Base-by-base conservation (phyloP, 371 early-diverging fungal genomes). In the Mucor circinelloides region DNA sequence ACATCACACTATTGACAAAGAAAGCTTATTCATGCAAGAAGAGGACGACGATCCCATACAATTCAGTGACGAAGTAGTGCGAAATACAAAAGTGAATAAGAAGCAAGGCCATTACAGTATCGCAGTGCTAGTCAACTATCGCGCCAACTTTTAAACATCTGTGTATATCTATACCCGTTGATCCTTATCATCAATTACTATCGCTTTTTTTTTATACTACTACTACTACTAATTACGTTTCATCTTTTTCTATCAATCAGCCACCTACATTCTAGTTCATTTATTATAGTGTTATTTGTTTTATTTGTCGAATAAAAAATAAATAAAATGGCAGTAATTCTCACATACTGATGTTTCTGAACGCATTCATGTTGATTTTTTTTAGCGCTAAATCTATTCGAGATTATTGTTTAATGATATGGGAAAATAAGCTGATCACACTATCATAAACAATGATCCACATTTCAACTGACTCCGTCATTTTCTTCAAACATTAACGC, bases 41-140 rank as follows among this genome's bases (percentile, higher is more conserved):
- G 44, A 58, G 17, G 34, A 64, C 38, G 59, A 58, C 9, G 67
- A 66, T 30, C 23, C 46, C 15, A 42, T 55, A 17, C 40, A 61
- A 55, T 69, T 73, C 38, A 69, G 69, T 38, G 63, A 73, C 55
- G 66, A 73, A 69, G 73, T 73, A 4, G 63, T 69, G 19, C 66
- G 69, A 46, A 73, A 73, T 46, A 73, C 73, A 19, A 68, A 52
- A 63, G 63, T 69, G 21, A 73, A 73, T 32, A 68, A 69, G 46
- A 73, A 65, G 27, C 73, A 73, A 66, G 69, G 73, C 19, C 62
- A 73, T 36, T 66, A 73, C 21, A 73, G 73, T 63, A 73, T 73
- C 48, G 73, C 69, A 6, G 75, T 57, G 8, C 58, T 75, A 15
- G 64, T 75, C 50, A 65, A 40, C 23, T 75, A 75, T 36, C 66